Conservation (phyloP, 352 stramenopile genomes). For the Phytophthora pseudosyringae region DNA sequence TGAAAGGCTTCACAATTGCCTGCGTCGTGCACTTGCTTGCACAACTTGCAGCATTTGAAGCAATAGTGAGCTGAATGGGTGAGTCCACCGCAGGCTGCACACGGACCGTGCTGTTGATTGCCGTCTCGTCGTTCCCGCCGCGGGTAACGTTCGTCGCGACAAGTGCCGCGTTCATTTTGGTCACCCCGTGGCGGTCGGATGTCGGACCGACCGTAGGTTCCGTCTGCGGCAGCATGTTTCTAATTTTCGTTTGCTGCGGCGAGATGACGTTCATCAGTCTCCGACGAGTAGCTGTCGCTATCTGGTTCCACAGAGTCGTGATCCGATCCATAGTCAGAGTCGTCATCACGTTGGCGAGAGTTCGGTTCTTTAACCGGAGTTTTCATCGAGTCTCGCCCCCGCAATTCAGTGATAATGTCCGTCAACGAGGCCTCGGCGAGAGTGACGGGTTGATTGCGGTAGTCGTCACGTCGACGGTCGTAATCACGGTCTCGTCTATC, state of each 20-base stretch:
- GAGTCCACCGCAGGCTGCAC: background rate
- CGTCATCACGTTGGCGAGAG: background rate
- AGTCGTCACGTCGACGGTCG: background rate
- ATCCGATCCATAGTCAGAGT: background rate
- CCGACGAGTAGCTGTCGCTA: background rate
- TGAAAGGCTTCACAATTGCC: conserved; percentile 3
- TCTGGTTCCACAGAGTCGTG: background rate
- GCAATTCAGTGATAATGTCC: background rate
- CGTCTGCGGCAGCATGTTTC: background rate
- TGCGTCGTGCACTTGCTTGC: background rate
- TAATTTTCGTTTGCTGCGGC: background rate
- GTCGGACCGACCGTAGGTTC: background rate
- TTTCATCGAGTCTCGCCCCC: background rate
- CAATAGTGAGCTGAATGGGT: background rate
- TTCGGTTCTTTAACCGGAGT: no score
- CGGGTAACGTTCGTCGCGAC: background rate
- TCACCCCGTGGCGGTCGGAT: background rate
- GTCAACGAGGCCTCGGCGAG: background rate
- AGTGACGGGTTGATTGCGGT: background rate
- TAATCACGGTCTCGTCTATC: background rate
- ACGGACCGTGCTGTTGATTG: background rate
- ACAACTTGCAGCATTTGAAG: background rate
- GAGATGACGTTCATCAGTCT: background rate
- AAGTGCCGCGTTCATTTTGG: background rate
- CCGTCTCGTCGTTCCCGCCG: conserved; percentile 1